Percentiles rank a stretch among this genome's conserved stretches.
Conservation (phyloP, 208 protist species). For the Trypanosoma scelopori region DNA sequence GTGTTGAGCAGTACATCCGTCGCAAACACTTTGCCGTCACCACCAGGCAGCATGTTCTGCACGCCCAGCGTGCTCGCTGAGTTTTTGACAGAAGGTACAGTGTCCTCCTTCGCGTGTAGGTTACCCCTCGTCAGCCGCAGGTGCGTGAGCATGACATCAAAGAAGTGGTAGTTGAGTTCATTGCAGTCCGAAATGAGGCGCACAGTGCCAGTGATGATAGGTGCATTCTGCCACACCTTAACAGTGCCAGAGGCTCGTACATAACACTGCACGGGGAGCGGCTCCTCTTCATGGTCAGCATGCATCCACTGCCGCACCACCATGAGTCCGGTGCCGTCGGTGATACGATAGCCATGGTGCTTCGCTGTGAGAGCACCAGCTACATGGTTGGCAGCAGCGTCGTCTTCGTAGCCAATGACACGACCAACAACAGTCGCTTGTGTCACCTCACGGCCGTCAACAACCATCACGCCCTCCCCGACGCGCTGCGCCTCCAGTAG, state of each 20-base stretch:
- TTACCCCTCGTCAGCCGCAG: conserved; percentile 78
- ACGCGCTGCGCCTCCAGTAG: conserved; percentile 80
- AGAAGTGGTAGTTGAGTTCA: conserved; percentile 87
- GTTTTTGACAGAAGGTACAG: conserved; percentile 50
- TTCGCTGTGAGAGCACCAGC: conserved; percentile 77
- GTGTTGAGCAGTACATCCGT: conserved; percentile 75
- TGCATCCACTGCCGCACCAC: conserved; percentile 87
- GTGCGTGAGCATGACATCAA: conserved; percentile 88
- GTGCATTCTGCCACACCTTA: conserved; percentile 86
- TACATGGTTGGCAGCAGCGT: conserved; percentile 41
- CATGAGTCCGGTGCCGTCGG: conserved; percentile 82
- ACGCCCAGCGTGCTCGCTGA: conserved; percentile 49
- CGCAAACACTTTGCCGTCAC: conserved; percentile 61
- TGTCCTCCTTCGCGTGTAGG: conserved; percentile 29
- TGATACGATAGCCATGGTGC: conserved; percentile 84
- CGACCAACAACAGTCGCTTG: conserved; percentile 85
- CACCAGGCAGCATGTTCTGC: conserved; percentile 76
- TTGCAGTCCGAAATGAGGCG: conserved; percentile 83
- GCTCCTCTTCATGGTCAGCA: conserved; percentile 53
- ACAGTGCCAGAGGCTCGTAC: conserved; percentile 83
- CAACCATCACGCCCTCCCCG: conserved; percentile 83
- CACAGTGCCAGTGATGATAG: conserved; percentile 84
- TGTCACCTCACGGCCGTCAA: conserved; percentile 87
- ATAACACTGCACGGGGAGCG: conserved; percentile 73
- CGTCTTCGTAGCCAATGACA: conserved; percentile 80